Conservation (phyloP, 805 yeast species). For the Wickerhamiella alocasiicola region DNA sequence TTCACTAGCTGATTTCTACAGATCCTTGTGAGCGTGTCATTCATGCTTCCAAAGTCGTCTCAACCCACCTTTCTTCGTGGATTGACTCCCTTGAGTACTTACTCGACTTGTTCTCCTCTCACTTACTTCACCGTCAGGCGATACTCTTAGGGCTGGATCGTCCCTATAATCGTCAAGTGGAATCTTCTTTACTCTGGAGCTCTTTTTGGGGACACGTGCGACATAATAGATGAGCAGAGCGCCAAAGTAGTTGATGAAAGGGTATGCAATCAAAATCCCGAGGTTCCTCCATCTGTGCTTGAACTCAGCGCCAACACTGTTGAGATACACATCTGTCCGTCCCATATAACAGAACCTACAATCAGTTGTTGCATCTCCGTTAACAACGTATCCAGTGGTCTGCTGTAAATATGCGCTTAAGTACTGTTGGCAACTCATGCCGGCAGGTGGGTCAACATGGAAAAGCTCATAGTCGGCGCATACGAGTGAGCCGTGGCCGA, state of each 20-base stretch:
- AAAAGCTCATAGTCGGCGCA: constrained; percentile 43
- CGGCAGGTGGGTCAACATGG: constrained; percentile 41
- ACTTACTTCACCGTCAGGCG: too few relatives aligned
- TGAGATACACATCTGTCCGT: constrained; percentile 34
- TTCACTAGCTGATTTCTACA: too few relatives aligned
- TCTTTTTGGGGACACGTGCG: constrained; percentile 22
- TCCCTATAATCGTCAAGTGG: constrained; percentile 1
- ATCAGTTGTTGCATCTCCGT: constrained; percentile 36
- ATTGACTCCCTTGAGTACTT: too few relatives aligned
- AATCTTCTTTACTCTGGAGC: constrained; percentile 18
- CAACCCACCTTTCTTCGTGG: too few relatives aligned
- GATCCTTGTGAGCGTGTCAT: too few relatives aligned
- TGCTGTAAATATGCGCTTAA: constrained; percentile 32
- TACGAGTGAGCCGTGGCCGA: constrained; percentile 39
- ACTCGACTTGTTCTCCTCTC: too few relatives aligned
- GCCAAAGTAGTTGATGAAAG: constrained; percentile 38
- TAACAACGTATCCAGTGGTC: constrained; percentile 46
- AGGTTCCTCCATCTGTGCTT: constrained; percentile 50
- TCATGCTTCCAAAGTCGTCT: too few relatives aligned
- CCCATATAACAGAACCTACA: constrained; percentile 34
- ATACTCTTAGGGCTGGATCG: constrained; percentile 10
- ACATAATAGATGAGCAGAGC: constrained; percentile 26
- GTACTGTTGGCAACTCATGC: constrained; percentile 53
- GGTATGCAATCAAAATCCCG: constrained; percentile 48
- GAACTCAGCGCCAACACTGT: constrained; percentile 34